These are phyloP conservation scores for Populus davidiana DNA, from an alignment of 345 rosid species.

Conservation along the genomic window DNA sequence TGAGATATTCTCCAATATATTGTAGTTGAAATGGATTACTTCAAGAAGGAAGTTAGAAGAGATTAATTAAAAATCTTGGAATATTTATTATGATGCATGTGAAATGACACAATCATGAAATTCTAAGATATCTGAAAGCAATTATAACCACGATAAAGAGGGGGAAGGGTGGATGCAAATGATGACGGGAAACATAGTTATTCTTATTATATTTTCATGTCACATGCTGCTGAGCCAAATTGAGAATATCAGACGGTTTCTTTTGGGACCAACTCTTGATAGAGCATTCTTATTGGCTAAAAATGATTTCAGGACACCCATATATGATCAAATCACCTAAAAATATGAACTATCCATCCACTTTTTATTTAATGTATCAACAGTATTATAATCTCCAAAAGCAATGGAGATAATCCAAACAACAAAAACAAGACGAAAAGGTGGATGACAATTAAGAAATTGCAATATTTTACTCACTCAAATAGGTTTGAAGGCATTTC, in stretches of 20 bases:
- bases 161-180: no score
- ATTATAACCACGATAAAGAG: no score
- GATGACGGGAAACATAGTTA: no score
- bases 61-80: background rate
- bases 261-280: background rate
- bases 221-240: background rate
- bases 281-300: background rate
- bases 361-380: background rate
- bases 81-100: background rate
- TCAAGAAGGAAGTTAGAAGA: background rate
- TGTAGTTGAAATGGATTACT: background rate
- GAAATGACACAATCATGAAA: no score
- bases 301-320: background rate
- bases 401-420: background rate
- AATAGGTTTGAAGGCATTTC: slow-evolving; percentile 92
- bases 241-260: no score
- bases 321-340: no score
- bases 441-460: slow-evolving; percentile 2
- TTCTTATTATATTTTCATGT: no score
- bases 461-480: slow-evolving; percentile 65
- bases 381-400: background rate
- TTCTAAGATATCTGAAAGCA: no score
- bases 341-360: background rate
- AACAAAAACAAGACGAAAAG: background rate
- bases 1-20: no score